Conservation (phyloP, 495 filamentous ascomycete species). For the Elasticomyces elasticus region DNA sequence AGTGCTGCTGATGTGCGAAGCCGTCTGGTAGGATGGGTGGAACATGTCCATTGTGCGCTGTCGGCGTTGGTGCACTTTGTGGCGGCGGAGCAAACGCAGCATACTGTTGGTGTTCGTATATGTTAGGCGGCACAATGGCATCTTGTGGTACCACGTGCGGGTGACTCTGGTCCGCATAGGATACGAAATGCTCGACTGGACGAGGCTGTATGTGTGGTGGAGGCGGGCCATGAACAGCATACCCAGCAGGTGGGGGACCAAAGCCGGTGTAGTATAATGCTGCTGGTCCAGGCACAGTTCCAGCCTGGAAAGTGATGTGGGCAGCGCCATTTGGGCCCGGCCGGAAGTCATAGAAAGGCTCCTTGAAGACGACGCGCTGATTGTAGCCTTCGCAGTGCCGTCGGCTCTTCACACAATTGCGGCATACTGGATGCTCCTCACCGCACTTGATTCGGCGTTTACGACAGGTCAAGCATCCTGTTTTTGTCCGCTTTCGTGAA, state of each 20-base stretch:
- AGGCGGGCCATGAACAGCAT: background rate
- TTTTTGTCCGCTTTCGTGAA: slow-evolving; percentile 77
- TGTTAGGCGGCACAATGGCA: background rate
- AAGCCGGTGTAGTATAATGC: slow-evolving; percentile 3
- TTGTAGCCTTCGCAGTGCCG: slow-evolving; percentile 91
- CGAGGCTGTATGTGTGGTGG: background rate
- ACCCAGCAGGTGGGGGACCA: background rate
- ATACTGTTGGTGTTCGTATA: background rate
- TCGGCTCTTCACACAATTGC: slow-evolving; percentile 91
- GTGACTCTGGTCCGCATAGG: background rate
- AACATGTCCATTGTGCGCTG: background rate
- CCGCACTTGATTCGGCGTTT: slow-evolving; percentile 95
- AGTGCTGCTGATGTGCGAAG: background rate
- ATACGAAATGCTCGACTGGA: slow-evolving; percentile 1
- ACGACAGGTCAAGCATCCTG: slow-evolving; percentile 91
- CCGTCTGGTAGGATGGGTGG: background rate
- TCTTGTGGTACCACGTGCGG: background rate
- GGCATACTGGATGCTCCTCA: slow-evolving; percentile 84
- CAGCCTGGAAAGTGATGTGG: slow-evolving; percentile 24
- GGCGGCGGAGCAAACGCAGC: background rate
- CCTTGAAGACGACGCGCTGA: slow-evolving; percentile 85
- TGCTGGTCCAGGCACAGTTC: slow-evolving; percentile 7
- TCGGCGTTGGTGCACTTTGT: background rate
- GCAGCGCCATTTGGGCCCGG: slow-evolving; percentile 13
- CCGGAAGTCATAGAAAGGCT: slow-evolving; percentile 52